Conservation (phyloP, 345 rosid genomes). For the Pelargonium nanum region DNA sequence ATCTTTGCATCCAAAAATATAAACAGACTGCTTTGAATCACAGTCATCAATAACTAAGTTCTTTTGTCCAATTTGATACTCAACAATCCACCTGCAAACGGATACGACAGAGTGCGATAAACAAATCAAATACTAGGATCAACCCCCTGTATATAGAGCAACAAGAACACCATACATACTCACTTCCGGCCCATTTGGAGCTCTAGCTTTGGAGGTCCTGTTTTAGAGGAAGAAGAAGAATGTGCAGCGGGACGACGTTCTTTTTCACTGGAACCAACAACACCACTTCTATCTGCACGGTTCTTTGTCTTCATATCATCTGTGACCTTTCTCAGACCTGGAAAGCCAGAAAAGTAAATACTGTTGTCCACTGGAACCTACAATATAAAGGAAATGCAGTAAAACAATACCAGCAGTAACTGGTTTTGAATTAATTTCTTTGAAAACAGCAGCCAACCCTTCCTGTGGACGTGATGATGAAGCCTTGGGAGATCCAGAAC, state of each 20-base stretch:
- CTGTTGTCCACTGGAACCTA: conserved; percentile 10
- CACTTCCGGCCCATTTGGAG: conserved; percentile 99
- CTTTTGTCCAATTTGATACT: conserved; percentile 87
- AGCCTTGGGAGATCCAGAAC: conserved; percentile 54
- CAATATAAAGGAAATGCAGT: conserved; percentile 6
- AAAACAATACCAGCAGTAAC: conserved; percentile 53
- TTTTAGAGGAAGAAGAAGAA: conserved; percentile 51
- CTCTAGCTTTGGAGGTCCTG: conserved; percentile 86
- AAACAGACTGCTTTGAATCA: conserved; percentile 87
- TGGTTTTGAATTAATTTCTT: conserved; percentile 57
- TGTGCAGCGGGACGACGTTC: conserved; percentile 35
- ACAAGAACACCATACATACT: conserved; percentile 15
- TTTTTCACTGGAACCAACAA: conserved; percentile 51
- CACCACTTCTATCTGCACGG: conserved; percentile 57
- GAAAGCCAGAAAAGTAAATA: conserved; percentile 10
- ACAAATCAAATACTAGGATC: conserved; percentile 8
- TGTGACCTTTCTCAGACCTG: conserved; percentile 85
- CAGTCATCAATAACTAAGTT: conserved; percentile 78
- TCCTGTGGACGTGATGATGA: conserved; percentile 70
- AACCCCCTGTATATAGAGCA: conserved; percentile 8
- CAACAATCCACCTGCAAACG: conserved; percentile 82
- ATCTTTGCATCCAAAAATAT: conserved; percentile 92
- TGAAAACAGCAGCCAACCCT: conserved; percentile 96
- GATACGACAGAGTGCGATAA: conserved; percentile 8
- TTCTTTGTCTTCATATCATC: conserved; percentile 92